Evolutionary conservation across 352 stramenopile genomes (phyloP), one percentile per base, ranked within the genome.

Genomic region (Phytophthora aleatoria): DNA sequence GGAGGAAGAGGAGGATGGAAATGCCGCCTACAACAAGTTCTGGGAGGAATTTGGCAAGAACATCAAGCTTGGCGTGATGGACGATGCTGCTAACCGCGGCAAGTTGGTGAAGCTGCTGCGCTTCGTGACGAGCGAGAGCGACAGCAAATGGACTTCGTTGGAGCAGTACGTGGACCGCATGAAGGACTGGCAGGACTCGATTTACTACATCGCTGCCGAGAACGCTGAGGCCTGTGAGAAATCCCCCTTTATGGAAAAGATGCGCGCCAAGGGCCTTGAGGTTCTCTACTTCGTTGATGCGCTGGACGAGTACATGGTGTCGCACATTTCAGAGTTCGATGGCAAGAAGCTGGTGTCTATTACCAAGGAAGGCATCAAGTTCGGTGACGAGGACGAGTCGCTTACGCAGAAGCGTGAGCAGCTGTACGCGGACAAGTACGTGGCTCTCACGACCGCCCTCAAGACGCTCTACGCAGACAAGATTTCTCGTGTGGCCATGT

Each of bases 11-110:
- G 74, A 87, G 16, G 73, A 86, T n/a, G 74, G 91, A 57, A 93
- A 89, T 54, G 82, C 87, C 36, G 69, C 90, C 51, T 99, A 99
- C 92, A 95, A 98, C 69, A 92, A 96, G 74, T 99, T 99, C 86
- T 99, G 97, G 92, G 89, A 99, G 39, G 85, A 98, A 69, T 99
- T 99, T 61, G 89, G 95, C 62, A 97, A 98, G 68, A 98, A 94
- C 57, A 95, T 99, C 67, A 99, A 99, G 85, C 89, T 99, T 55
- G 98, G 98, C 31, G 87, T 99, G 45, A 99, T 99, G 77, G 97
- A 99, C 66, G 98, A 99, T 71, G 82, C 86, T 52, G 85, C 88
- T 13, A 99, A 99, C 79, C 89, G 92, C 45, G 70, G 67, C 52
- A 99, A 99, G 76, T 80, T 99, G 35, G 71, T 95, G 11, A 99